These are phyloP conservation scores for Trichoderma semiorbis DNA, from an alignment of 2,329 filamentous ascomycete genomes.

Conservation along the genomic window DNA sequence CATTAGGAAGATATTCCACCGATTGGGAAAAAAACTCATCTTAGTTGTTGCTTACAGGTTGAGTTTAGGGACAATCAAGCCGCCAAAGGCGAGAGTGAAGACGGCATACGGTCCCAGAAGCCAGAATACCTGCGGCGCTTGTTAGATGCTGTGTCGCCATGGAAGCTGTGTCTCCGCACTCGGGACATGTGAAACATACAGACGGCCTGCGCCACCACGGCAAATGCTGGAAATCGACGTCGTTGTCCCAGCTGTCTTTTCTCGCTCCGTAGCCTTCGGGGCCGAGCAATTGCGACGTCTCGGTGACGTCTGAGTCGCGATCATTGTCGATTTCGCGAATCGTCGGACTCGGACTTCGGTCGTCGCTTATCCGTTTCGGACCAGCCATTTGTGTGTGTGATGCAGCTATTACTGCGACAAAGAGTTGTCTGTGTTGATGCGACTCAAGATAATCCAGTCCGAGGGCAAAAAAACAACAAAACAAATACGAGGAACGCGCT, in stretches of 20 bases:
- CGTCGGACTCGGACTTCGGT: background rate
- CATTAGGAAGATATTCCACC: background rate
- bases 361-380: conserved; percentile 7
- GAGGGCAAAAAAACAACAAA: background rate
- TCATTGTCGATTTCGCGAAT: conserved; percentile 11
- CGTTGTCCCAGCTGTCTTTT: conserved; percentile 19
- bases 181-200: conserved; percentile 38
- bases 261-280: conserved; percentile 21
- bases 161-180: background rate
- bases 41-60: conserved; percentile 57
- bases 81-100: conserved; percentile 83
- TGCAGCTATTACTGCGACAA: background rate
- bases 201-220: conserved; percentile 63
- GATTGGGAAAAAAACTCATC: background rate
- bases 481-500: background rate
- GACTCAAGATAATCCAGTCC: background rate
- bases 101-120: conserved; percentile 75
- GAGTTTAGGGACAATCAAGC: conserved; percentile 78
- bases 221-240: conserved; percentile 56
- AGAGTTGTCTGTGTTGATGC: background rate
- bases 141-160: conserved; percentile 23
- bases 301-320: conserved; percentile 26
- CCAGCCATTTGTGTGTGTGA: conserved; percentile 1
- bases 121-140: conserved; percentile 66
- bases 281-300: conserved; percentile 40